A percentile compares a stretch with the other conserved stretches of the same genome.
These are phyloP conservation scores for Fusarium sp. DNA, from an alignment of 2,329 filamentous ascomycete species.

Conservation along the genomic window DNA sequence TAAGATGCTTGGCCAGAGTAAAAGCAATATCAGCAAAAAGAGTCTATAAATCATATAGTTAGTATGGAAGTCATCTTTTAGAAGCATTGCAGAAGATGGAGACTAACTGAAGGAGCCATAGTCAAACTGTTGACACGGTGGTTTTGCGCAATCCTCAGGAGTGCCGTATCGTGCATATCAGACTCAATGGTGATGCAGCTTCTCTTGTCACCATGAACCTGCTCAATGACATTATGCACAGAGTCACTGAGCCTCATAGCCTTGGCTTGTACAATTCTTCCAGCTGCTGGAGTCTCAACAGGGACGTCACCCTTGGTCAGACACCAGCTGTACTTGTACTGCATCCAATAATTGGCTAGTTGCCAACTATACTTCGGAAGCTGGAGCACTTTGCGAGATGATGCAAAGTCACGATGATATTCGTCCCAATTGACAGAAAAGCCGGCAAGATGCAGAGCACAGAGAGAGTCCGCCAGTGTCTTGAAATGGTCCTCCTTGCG, in stretches of 20 bases:
- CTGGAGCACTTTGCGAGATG: slow-evolving; percentile 61
- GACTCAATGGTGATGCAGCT: neutral
- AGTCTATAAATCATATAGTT: accelerated
- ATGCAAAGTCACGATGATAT: slow-evolving; percentile 65
- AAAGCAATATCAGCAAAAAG: neutral
- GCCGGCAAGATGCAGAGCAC: slow-evolving; percentile 68
- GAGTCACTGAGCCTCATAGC: neutral
- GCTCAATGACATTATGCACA: neutral
- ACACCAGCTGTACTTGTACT: slow-evolving; percentile 75
- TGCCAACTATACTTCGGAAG: slow-evolving; percentile 79
- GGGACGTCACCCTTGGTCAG: slow-evolving; percentile 67
- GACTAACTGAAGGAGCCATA: neutral
- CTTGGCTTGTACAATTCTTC: accelerated
- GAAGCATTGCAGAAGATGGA: accelerated
- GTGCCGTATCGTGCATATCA: neutral
- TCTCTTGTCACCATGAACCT: neutral
- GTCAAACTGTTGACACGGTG: neutral
- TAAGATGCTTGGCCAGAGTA: neutral
- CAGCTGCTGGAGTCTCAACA: accelerated
- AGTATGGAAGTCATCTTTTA: accelerated
- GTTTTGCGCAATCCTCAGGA: neutral
- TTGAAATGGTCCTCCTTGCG: slow-evolving; percentile 73
- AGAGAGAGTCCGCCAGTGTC: slow-evolving; percentile 68
- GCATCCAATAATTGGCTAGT: slow-evolving; percentile 76
- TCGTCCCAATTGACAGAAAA: slow-evolving; percentile 75